Evolutionary conservation across 139 green algal species (phyloP).

Genomic region (Auxenochlorella pyrenoidosa): DNA sequence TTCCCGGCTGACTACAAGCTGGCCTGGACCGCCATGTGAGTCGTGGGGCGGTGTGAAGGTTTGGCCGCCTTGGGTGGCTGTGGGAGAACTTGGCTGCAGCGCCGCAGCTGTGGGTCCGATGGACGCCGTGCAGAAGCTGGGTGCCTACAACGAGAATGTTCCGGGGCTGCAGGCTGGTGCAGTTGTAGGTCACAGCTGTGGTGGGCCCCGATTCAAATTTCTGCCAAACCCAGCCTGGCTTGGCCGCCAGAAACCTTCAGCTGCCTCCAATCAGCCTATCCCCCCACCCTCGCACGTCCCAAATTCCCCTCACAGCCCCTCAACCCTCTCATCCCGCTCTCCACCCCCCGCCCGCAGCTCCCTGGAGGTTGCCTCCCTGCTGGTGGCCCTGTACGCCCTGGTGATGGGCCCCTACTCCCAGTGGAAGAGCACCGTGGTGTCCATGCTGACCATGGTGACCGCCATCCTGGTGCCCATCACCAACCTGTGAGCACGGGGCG

Average conservation of each 20-base stretch:
- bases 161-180: no score
- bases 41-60: neutral
- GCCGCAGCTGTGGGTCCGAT: neutral
- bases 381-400: constrained; percentile 5
- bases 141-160: no score
- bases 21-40: constrained; percentile 11
- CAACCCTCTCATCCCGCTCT: neutral
- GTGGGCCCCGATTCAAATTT: no score
- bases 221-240: no score
- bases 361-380: neutral
- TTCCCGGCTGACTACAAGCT: neutral
- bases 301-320: neutral
- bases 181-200: no score
- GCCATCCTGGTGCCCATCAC: constrained; percentile 3
- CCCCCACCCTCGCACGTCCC: no score
- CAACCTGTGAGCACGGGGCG: neutral
- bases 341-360: neutral
- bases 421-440: neutral
- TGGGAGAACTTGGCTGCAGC: neutral
- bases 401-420: constrained; percentile 1
- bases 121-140: no score
- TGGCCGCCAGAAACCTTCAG: no score
- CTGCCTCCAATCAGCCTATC: no score
- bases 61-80: neutral
- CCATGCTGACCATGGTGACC: neutral